Base-by-base conservation (phyloP, 2,329 filamentous ascomycete genomes). In the Colletotrichum lupini region DNA sequence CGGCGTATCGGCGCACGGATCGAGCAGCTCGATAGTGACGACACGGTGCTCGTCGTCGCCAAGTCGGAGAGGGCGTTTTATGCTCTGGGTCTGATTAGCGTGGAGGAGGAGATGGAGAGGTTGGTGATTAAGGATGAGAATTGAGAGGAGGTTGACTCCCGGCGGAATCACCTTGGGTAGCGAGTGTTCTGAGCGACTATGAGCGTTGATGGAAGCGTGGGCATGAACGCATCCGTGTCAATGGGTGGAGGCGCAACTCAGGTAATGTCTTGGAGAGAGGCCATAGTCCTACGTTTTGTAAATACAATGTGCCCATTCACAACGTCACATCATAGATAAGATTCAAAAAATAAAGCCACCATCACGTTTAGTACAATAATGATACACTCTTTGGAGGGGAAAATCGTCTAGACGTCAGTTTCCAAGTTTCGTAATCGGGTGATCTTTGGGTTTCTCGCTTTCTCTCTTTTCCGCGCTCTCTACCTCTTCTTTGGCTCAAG, bases 81-180 rank as follows among this genome's bases (percentile, higher is more conserved):
- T 84, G 95, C 94, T 1, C 87, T 97, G 80, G 95, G 95, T 0
- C 79, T 98, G 70, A 83, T 97, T 74, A 91, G 91, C 3, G 88
- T 94, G n/a, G 93, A 97, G 78, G 90, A 92, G 69, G 94, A 97
- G 81, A 86, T 97, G 75, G 87, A 91, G 75, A 86, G 85, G 77
- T 81, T 94, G 77, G 89, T 90, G 69, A 78, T 94, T 53, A 86
- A 87, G 56, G 84, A 86, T 62, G 80, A 77, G 22, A 49, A 56
- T 9, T 61, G 22, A 67, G 14, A 19, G 24, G 46, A 37, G 35
- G 35, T 49, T 19, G 24, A 61, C 32, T 56, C 42, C 55, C 30
- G 14, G 12, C 19, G 30, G 19, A 37, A 59, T 11, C 30, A 30
- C 28, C 16, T 22, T n/a, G 55, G 24, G 14, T 14, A 28, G 19